Evolutionary conservation across 257 asterid species (phyloP), one percentile per base, ranked within the genome.

Genomic region (Jacaranda mimosifolia): DNA sequence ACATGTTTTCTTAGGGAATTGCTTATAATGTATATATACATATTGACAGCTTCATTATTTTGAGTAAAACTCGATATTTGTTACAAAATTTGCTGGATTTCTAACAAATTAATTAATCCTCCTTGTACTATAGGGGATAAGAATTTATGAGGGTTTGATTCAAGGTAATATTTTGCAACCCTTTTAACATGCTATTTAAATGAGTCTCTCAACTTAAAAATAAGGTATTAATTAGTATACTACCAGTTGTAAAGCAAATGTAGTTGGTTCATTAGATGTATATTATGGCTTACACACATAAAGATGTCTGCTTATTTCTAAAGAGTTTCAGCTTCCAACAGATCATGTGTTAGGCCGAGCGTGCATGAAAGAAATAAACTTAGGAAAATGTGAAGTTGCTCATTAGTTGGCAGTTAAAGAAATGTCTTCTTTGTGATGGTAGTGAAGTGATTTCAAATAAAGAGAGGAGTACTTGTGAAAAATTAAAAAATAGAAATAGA

Each of bases 281-380:
- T 56, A 68, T 42, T 69, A 26, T 71, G 51, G 5, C 26, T 5
- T 52, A 12, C 3, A 18, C 21, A 43, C 7, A n/a, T 43, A 43
- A 49, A 15, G 4, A 40, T 58, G 40, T 58, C 13, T 59, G 36
- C n/a, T 36, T 43, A 40, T 36, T 70, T 53, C 66, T 70, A 53
- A 72, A 43, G 75, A 64, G 67, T 80, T 83, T 79, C 89, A 79
- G 82, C 83, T 86, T 84, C 87, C 90, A 80, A 84, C 68, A 75
- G 79, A 80, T 76, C 57, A 80, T 79, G 64, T 68, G 72, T 73
- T 85, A 26, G 80, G 83, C 82, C 18, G 48, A 74, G 58, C 83
- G 77, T 85, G 86, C 86, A 84, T 76, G 81, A 75, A 65, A 79
- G 72, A 53, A 72, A 39, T 71, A 63, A 76, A 70, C 76, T 56